Base-by-base conservation (phyloP, 2,329 filamentous ascomycete species). In the Pseudogymnoascus sp. region DNA sequence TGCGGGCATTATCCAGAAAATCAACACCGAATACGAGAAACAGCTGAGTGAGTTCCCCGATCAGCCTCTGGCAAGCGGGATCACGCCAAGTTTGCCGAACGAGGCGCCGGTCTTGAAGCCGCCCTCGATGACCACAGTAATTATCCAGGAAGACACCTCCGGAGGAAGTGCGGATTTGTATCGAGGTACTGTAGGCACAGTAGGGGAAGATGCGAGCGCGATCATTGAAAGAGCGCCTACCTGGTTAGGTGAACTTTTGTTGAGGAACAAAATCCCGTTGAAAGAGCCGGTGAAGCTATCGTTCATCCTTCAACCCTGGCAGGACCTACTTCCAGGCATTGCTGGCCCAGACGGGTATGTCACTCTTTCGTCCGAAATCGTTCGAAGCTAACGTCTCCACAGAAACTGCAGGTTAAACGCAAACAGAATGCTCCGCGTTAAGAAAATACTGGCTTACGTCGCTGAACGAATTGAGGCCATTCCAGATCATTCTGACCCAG, bases 261-360 rank as follows among this genome's bases (percentile, higher is more conserved):
- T 99, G 52, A 78, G 79, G 77, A 96, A 96, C 71, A 81, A 83
- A 70, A 83, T 90, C 7, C 90, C 91, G 0, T 74, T 80, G 61
- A 97, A 97, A 75, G 94, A 97, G n/a, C 85, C 92, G 1, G 83
- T 92, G 66, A 99, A 99, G 78, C 86, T 97, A n/a, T 92, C 90
- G 3, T 99, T 99, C 69, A 82, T 96, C 13, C 78, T 99, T 21
- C 84, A 94, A 66, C 92, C 94, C 0, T 91, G 82, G 75, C 80
- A 89, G 67, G 86, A 90, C 65, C 75, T 80, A 23, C 76, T 97
- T 58, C 90, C 91, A 0, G 81, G 80, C 59, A 87, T 96, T 57
- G 82, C 87, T 30, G 82, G 84, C 21, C 74, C 83, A 3, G 91
- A 95, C 69, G 87, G 78, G 80, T 83, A 76, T 69, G 75, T 23